Base-by-base conservation (phyloP, 192 early-diverging fungal genomes). In the Coemansia sp. region DNA sequence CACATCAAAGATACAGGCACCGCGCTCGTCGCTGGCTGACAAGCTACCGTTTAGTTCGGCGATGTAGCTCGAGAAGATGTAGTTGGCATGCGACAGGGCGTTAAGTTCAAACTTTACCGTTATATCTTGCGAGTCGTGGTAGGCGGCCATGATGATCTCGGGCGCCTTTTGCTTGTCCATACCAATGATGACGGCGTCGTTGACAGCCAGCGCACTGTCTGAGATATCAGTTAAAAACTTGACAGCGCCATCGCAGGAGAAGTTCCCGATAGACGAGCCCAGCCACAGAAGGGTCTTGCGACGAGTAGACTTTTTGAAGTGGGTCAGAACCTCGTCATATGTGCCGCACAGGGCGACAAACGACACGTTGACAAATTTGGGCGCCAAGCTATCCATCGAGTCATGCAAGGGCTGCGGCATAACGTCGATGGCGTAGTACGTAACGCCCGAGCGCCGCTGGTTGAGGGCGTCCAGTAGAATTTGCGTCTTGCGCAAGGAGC, bases 361-460 rank as follows among this genome's bases (percentile, higher is more conserved):
- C 26, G 88, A 75, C 64, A 96, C 82, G 68, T 91, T 87, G 17
- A 78, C 65, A 72, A 90, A 95, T 37, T 50, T 59, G 1, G 74
- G 59, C 6, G 89, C 89, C 3, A 98, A 69, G 3, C 86, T 86
- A 4, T 71, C 80, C 55, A 98, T 80, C 5, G 92, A 93, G 46
- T 87, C 74, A 59, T 85, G 86, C 21, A 98, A 84, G 23, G 94
- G 92, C 26, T 84, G 65, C n/a, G 90, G 87, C 64, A 93, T 91
- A 23, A 98, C 88, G 69, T 98, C 96, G 10, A 96, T 85, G 9
- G 96, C 95, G 74, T 93, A 96, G 77, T 96, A 98, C 0, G 88
- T 90, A 6, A 95, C 77, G 28, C 85, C 84, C 38, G 83, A 77
- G 40, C 86, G 80, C 39, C 84, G 85, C 59, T 75, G 62, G 62